These are phyloP conservation scores for Cruciata laevipes DNA, from an alignment of 257 asterid genomes.

Conservation along the genomic window DNA sequence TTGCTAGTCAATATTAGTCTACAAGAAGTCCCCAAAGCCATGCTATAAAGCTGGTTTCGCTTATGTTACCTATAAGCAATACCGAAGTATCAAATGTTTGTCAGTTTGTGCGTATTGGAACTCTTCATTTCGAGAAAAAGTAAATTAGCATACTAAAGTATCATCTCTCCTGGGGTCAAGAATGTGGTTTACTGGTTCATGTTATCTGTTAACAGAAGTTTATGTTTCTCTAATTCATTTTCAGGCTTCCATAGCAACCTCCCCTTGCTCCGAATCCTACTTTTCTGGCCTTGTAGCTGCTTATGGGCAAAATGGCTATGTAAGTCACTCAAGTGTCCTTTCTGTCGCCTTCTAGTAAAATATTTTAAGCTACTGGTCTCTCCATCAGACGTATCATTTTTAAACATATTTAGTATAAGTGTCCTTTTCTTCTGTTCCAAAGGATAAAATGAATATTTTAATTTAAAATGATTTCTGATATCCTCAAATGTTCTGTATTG, in stretches of 20 bases:
- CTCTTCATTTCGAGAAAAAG: neutral
- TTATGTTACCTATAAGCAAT: neutral
- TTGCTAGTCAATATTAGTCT: neutral
- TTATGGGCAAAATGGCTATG: constrained; percentile 46
- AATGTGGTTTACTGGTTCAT: neutral
- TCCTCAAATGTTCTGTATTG: neutral
- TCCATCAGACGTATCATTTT: neutral
- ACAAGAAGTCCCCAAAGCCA: neutral
- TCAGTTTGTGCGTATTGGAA: neutral
- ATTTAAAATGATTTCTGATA: neutral
- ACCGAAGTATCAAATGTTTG: neutral
- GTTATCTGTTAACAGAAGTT: neutral
- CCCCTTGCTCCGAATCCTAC: constrained; percentile 42
- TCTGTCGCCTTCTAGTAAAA: neutral
- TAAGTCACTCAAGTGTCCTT: constrained; percentile 22
- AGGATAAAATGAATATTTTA: neutral
- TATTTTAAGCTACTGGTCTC: no score
- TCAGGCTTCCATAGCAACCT: constrained; percentile 50
- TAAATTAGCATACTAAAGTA: neutral
- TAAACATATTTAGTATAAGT: neutral
- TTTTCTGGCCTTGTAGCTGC: constrained; percentile 39
- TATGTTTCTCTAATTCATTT: constrained; percentile 10
- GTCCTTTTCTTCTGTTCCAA: neutral
- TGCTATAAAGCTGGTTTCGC: neutral
- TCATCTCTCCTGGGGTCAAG: neutral